Evolutionary conservation across 768 basidiomycete species (phyloP).

Genomic region (Lentinula raphanica): DNA sequence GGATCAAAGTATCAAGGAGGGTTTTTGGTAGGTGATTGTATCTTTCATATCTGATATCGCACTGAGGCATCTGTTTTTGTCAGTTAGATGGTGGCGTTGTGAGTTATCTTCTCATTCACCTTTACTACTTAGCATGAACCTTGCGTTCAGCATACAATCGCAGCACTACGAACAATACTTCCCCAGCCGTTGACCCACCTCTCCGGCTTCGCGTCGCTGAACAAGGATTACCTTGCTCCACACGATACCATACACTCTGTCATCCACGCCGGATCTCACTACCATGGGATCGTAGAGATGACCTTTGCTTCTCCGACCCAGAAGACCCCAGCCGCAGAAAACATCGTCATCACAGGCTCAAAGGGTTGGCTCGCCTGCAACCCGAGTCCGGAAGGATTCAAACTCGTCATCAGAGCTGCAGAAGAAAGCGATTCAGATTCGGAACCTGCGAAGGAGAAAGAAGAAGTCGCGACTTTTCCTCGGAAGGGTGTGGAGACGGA

Average conservation of each 20-base stretch:
- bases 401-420: conserved; percentile 18
- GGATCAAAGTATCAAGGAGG: conserved; percentile 65
- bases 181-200: conserved; percentile 48
- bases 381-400: conserved; percentile 25
- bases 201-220: conserved; percentile 61
- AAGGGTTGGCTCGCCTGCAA: conserved; percentile 55
- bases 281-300: conserved; percentile 58
- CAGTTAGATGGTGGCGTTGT: conserved; percentile 80
- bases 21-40: conserved; percentile 56
- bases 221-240: conserved; percentile 67
- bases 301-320: conserved; percentile 55
- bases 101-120: conserved; percentile 21
- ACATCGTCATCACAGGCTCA: conserved; percentile 54
- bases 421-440: not conserved
- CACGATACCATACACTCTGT: conserved; percentile 72
- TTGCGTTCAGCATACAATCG: conserved; percentile 53
- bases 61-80: conserved; percentile 3
- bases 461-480: conserved; percentile 44
- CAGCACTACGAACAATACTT: conserved; percentile 57
- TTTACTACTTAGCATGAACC: not conserved
- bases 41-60: not conserved
- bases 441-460: conserved; percentile 19
- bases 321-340: conserved; percentile 30
- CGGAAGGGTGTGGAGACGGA: conserved; percentile 52
- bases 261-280: conserved; percentile 41